Evolutionary conservation across 306 rosid species (phyloP).

Genomic region (Vigna angularis): DNA sequence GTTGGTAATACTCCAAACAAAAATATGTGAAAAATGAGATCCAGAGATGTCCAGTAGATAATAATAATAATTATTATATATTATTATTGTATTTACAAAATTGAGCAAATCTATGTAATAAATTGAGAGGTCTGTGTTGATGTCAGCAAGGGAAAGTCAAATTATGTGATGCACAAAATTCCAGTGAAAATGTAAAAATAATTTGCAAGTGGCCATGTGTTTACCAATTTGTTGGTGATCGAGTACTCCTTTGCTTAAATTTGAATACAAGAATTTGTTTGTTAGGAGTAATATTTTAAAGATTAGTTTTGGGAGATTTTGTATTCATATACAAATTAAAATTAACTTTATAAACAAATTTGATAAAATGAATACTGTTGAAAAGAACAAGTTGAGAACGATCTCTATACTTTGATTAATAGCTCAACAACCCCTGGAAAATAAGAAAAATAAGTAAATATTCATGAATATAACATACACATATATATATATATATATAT

Average conservation of each 20-base stretch:
- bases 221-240: neutral
- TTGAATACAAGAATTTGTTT: neutral
- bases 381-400: too few species aligned
- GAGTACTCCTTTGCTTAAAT: neutral
- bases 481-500: too few species aligned
- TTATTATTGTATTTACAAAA: neutral
- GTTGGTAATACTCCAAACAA: too few species aligned
- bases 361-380: too few species aligned
- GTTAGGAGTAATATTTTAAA: too few species aligned
- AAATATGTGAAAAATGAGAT: neutral
- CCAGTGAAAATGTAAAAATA: neutral
- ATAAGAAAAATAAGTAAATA: too few species aligned
- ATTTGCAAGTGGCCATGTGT: neutral
- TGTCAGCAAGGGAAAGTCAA: constrained; percentile 10
- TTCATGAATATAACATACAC: too few species aligned
- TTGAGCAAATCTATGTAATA: neutral
- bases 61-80: neutral
- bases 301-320: too few species aligned
- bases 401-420: too few species aligned
- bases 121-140: neutral
- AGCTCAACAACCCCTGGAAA: too few species aligned
- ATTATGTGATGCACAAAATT: neutral
- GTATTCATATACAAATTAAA: too few species aligned
- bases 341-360: too few species aligned
- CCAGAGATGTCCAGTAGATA: neutral